A percentile compares a stretch with the other conserved stretches of the same genome.
Conservation (phyloP, 768 basidiomycete genomes). For the Holtermanniella nyarrowii region DNA sequence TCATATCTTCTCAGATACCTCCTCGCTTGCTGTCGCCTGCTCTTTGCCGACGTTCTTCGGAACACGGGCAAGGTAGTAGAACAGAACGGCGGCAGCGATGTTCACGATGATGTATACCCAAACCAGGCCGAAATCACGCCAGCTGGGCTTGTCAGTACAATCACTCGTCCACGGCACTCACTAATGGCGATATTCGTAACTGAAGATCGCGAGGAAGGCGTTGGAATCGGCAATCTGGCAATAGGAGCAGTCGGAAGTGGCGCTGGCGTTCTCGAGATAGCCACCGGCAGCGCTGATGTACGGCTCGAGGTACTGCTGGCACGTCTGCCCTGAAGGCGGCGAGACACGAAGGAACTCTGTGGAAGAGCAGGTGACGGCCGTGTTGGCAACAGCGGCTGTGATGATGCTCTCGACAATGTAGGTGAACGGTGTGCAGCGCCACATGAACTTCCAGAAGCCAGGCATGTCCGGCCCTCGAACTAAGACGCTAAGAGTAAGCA, state of each 20-base stretch:
- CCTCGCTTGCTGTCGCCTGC: conserved; percentile 2
- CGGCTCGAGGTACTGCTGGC: background rate
- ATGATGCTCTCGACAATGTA: conserved; percentile 5
- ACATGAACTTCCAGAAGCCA: conserved; percentile 23
- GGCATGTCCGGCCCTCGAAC: conserved; percentile 9
- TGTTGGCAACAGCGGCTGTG: conserved; percentile 1
- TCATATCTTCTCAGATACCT: no score
- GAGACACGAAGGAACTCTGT: background rate
- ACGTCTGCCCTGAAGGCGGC: background rate
- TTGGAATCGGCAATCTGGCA: background rate
- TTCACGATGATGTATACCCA: conserved; percentile 43
- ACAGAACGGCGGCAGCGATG: conserved; percentile 6
- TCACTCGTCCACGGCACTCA: no score
- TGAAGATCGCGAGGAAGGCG: background rate
- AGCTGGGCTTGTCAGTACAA: no score
- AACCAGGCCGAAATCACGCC: conserved; percentile 52
- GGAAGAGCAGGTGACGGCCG: background rate
- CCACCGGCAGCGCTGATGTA: background rate
- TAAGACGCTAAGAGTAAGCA: no score
- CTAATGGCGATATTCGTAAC: background rate
- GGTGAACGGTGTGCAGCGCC: no score
- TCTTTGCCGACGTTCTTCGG: conserved; percentile 22
- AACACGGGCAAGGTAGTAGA: background rate
- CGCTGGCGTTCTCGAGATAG: background rate
- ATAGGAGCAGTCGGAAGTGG: background rate